phyloP scores from a whole-genome alignment of 2,329 filamentous ascomycete genomes.

The Tolypocladium tropicale region DNA sequence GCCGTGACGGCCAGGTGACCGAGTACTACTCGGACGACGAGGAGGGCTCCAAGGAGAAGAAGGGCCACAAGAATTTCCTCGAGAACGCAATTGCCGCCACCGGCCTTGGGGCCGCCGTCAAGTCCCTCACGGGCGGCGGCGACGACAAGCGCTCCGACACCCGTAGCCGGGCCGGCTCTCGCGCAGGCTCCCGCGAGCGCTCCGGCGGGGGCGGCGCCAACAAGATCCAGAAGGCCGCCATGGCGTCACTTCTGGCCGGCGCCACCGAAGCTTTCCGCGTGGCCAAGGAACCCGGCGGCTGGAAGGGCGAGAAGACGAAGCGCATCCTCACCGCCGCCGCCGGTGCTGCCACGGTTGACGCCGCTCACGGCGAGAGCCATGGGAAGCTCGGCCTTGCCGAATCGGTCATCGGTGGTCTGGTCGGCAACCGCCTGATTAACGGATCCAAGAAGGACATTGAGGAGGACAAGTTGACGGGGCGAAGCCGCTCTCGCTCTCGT shows the following conservation, averaged over 20 bases:
- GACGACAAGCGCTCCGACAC: conserved; percentile 28
- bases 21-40: conserved; percentile 52
- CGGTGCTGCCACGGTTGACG: conserved; percentile 79
- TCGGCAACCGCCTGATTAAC: conserved; percentile 78
- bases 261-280: conserved; percentile 88
- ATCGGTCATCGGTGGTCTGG: conserved; percentile 78
- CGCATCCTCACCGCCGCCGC: conserved; percentile 80
- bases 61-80: conserved; percentile 54
- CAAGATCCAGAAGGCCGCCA: conserved; percentile 76
- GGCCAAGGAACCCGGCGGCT: conserved; percentile 78
- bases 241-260: conserved; percentile 81
- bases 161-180: conserved; percentile 39
- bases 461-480: conserved; percentile 46
- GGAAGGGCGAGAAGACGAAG: conserved; percentile 86
- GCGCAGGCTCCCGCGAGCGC: conserved; percentile 43
- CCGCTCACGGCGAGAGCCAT: conserved; percentile 60
- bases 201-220: conserved; percentile 36
- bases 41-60: conserved; percentile 41
- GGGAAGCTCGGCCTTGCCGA: conserved; percentile 79
- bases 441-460: conserved; percentile 60
- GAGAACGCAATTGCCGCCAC: conserved; percentile 53
- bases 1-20: conserved; percentile 38
- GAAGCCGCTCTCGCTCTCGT: conserved; percentile 61
- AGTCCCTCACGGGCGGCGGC: conserved; percentile 41
- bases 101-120: conserved; percentile 51